These are phyloP conservation scores for Stephanodiscus triporus DNA, from an alignment of 108 stramenopile genomes.

Conservation along the genomic window DNA sequence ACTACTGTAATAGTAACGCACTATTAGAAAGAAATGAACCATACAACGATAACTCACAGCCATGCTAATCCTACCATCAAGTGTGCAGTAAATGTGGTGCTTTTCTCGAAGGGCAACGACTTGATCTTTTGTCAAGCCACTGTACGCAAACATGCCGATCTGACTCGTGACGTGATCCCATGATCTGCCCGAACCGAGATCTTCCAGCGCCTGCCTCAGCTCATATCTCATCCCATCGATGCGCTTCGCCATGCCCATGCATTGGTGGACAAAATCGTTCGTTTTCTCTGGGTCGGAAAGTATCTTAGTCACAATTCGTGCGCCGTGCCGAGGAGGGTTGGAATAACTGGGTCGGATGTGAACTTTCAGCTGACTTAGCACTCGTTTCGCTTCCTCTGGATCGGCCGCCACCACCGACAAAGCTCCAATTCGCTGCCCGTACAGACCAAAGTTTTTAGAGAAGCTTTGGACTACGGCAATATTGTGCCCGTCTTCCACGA, in stretches of 20 bases:
- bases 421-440: slow-evolving; percentile 97
- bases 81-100: slow-evolving; percentile 97
- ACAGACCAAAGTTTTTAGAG: slow-evolving; percentile 99
- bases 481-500: slow-evolving; percentile 96
- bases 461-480: slow-evolving; percentile 95
- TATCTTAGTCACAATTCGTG: slow-evolving; percentile 92
- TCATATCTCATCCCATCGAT: slow-evolving; percentile 89
- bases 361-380: slow-evolving; percentile 94
- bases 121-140: slow-evolving; percentile 93
- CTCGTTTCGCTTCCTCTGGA: slow-evolving; percentile 91
- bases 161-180: slow-evolving; percentile 99
- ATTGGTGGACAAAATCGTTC: slow-evolving; percentile 88
- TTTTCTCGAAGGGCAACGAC: slow-evolving; percentile 87
- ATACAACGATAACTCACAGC: slow-evolving; percentile 65
- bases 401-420: slow-evolving; percentile 89
- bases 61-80: slow-evolving; percentile 98
- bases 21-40: neutral
- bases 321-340: slow-evolving; percentile 98
- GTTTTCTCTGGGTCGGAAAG: slow-evolving; percentile 80
- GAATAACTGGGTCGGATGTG: slow-evolving; percentile 98
- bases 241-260: slow-evolving; percentile 97
- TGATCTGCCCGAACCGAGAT: slow-evolving; percentile 71
- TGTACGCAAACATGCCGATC: slow-evolving; percentile 99
- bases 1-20: neutral
- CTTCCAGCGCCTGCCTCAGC: slow-evolving; percentile 80